Base-by-base conservation (phyloP, 2,329 filamentous ascomycete species). In the Trichoderma breve region DNA sequence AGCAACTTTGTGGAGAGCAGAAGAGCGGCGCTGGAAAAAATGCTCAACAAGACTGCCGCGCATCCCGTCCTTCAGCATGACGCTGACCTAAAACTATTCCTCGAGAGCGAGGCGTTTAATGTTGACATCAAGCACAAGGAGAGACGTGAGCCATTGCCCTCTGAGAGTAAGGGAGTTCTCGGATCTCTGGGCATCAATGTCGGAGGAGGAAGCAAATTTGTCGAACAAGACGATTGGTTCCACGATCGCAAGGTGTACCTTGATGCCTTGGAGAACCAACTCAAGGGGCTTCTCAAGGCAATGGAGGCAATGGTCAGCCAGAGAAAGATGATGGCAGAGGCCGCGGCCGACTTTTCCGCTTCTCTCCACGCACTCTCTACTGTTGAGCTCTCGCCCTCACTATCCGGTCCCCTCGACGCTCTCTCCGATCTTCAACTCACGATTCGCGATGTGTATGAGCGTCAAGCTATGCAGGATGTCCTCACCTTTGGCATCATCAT, bases 141-240 rank as follows among this genome's bases (percentile, higher is more conserved):
- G 81, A 91, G 95, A 70, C 92, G 94, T 77, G 94, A 98, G 72
- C 93, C 93, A 2, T 90, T 94, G 68, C 86, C 97, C 4, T 90
- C 90, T 55, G 96, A 98, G 83, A 97, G 91, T 84, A 98, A 98
- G 83, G 95, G 96, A 69, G 92, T 98, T 85, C 89, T 98, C 77
- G 93, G 94, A 77, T 93, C 91, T 18, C 87, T 98, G 69, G 93
- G 94, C 26, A 88, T 96, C 74, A 92, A 87, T 74, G 90, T 95
- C 30, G 93, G 95, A 34, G 88, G 90, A 72, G 87, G 90, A 69
- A 91, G 88, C 77, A 99, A 99, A 82, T 99, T 99, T 83, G 90
- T 99, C 51, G 96, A 99, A 82, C 96, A 98, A 79, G 96, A 99
- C 80, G 96, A 99, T 83, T 99, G 95, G 96, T 99, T 99, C 83